These are phyloP conservation scores for Leishmania aethiopica DNA, from an alignment of 208 protist species.

Conservation along the genomic window DNA sequence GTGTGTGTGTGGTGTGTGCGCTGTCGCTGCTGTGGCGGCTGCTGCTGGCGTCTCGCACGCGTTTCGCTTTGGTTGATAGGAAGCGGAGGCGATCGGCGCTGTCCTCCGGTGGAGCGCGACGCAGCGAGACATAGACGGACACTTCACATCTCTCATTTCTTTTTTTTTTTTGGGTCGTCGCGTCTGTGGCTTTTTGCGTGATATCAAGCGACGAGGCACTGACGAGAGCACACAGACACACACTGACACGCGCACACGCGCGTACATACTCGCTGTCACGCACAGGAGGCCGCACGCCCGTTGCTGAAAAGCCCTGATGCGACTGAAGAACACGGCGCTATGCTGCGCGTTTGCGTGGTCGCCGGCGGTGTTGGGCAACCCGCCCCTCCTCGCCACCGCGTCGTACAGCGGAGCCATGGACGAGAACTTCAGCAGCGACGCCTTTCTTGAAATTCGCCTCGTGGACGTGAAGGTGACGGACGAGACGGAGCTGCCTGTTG, in stretches of 20 bases:
- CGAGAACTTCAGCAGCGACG: slow-evolving; percentile 77
- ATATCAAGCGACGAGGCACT: not conserved
- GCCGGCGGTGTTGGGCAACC: slow-evolving; percentile 48
- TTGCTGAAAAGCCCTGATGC: slow-evolving; percentile 36
- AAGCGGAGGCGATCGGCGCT: too few species aligned
- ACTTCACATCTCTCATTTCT: too few species aligned
- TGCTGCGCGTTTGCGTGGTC: slow-evolving; percentile 85
- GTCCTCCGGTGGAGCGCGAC: too few species aligned
- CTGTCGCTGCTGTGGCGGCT: not conserved
- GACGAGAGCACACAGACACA: slow-evolving; percentile 1
- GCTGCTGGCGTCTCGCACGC: not conserved
- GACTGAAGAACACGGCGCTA: slow-evolving; percentile 56
- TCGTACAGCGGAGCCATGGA: slow-evolving; percentile 68
- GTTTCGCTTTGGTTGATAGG: too few species aligned
- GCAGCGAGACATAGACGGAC: too few species aligned
- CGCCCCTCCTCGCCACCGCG: slow-evolving; percentile 70
- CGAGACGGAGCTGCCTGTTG: slow-evolving; percentile 66
- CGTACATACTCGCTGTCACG: not conserved
- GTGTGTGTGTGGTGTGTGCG: not conserved
- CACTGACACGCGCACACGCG: not conserved
- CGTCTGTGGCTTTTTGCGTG: not conserved
- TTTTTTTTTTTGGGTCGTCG: not conserved
- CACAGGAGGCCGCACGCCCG: not conserved
- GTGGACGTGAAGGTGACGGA: slow-evolving; percentile 77
- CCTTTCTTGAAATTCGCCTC: slow-evolving; percentile 63